Evolutionary conservation across 345 rosid species (phyloP).

Genomic region (Populus deltoides): DNA sequence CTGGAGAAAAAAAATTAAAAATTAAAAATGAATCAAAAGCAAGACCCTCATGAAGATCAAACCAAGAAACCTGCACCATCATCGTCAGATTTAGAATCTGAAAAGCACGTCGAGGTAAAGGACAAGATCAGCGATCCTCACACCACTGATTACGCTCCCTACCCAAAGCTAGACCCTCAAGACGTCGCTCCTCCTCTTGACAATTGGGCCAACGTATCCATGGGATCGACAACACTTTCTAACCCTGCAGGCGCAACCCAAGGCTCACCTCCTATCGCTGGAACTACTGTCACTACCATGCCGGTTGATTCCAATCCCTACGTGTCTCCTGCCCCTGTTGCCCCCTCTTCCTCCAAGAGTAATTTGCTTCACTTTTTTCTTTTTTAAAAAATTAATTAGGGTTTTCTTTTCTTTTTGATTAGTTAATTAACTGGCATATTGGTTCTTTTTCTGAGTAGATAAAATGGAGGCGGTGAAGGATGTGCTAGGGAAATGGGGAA

Average conservation of each 20-base stretch:
- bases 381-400: too few species aligned
- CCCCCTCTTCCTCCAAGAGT: conserved; percentile 55
- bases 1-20: neutral
- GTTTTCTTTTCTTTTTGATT: neutral
- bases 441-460: conserved; percentile 35
- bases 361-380: conserved; percentile 1
- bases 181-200: conserved; percentile 66
- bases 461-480: conserved; percentile 81
- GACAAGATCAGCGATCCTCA: conserved; percentile 17
- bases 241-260: conserved; percentile 1
- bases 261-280: conserved; percentile 45
- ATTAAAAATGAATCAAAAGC: neutral
- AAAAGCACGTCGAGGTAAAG: neutral
- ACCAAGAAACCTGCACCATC: neutral
- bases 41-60: neutral
- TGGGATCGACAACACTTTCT: conserved; percentile 23
- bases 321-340: conserved; percentile 52
- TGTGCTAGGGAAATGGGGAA: conserved; percentile 80
- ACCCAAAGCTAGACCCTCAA: conserved; percentile 77
- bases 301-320: conserved; percentile 84
- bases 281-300: conserved; percentile 62
- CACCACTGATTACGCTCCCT: conserved; percentile 79
- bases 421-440: neutral
- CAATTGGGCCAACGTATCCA: conserved; percentile 32
- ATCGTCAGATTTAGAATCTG: conserved; percentile 14